Evolutionary conservation across 176 grass and related monocot species (phyloP).

Genomic region (Musa schizocarpa): DNA sequence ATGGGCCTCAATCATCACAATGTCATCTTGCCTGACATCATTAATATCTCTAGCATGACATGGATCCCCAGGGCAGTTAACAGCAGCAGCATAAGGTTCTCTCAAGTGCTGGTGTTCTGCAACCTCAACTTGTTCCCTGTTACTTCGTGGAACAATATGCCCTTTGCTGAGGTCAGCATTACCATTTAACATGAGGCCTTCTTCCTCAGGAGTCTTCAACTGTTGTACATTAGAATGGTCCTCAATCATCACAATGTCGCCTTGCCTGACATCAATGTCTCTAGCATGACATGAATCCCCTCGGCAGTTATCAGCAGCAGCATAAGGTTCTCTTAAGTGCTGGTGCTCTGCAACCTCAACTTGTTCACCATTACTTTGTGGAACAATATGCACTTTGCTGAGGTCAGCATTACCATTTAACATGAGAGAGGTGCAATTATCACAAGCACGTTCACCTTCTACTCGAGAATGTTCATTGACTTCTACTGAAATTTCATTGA

Average conservation of each 20-base stretch:
- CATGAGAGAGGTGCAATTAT: background rate
- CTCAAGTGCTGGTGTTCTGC: conserved; percentile 11
- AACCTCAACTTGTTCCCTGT: conserved; percentile 10
- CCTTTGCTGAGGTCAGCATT: conserved; percentile 6
- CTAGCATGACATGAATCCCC: conserved; percentile 16
- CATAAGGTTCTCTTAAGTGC: conserved; percentile 14
- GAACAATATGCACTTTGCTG: conserved; percentile 10
- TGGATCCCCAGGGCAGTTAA: conserved; percentile 12
- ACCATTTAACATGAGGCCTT: conserved; percentile 17
- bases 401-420: conserved; percentile 1
- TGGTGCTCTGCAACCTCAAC: conserved; percentile 11
- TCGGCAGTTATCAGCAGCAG: conserved; percentile 18
- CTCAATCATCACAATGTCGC: conserved; percentile 12
- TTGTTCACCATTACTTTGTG: conserved; percentile 17
- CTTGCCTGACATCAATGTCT: conserved; percentile 3
- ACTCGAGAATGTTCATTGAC: no score
- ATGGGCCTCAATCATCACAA: conserved; percentile 8
- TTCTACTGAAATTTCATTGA: no score
- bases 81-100: conserved; percentile 21
- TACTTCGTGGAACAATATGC: conserved; percentile 13
- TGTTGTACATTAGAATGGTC: conserved; percentile 14
- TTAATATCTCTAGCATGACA: conserved; percentile 12
- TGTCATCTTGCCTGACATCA: conserved; percentile 13
- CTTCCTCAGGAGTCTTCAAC: conserved; percentile 20
- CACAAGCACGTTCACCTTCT: no score